Evolutionary conservation across 345 rosid species (phyloP).

Genomic region (Eucalyptus marginata): DNA sequence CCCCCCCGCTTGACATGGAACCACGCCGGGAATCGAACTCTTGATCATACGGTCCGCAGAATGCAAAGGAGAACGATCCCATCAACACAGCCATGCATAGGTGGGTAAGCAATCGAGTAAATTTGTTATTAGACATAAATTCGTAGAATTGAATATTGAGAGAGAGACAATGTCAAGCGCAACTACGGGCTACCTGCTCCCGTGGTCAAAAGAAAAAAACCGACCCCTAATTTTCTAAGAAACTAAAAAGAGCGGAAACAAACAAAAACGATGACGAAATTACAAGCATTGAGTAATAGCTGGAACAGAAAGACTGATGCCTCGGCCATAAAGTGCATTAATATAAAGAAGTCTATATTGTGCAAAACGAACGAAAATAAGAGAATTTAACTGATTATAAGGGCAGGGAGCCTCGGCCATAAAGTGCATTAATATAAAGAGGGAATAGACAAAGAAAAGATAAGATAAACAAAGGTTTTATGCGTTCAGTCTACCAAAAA

Average conservation of each 20-base stretch:
- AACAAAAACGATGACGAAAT: not conserved
- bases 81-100: too few relatives aligned
- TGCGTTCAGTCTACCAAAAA: not conserved
- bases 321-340: too few relatives aligned
- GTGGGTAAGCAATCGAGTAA: not conserved
- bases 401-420: not conserved
- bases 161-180: not conserved
- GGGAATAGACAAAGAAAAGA: not conserved
- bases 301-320: not conserved
- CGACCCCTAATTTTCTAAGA: not conserved
- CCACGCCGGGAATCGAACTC: too few relatives aligned
- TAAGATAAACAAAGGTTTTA: not conserved
- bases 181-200: not conserved
- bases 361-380: not conserved
- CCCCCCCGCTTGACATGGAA: too few relatives aligned
- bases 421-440: not conserved
- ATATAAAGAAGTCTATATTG: not conserved
- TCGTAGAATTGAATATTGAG: not conserved
- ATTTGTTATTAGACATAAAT: not conserved
- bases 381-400: not conserved
- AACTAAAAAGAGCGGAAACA: not conserved
- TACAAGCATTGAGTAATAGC: not conserved
- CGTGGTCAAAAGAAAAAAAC: not conserved
- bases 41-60: too few relatives aligned
- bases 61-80: too few relatives aligned